A percentile compares a stretch with the other conserved stretches of the same genome.
These are phyloP conservation scores for Taiwanofungus camphoratus DNA, from an alignment of 1,284 basidiomycete genomes.

Conservation along the genomic window DNA sequence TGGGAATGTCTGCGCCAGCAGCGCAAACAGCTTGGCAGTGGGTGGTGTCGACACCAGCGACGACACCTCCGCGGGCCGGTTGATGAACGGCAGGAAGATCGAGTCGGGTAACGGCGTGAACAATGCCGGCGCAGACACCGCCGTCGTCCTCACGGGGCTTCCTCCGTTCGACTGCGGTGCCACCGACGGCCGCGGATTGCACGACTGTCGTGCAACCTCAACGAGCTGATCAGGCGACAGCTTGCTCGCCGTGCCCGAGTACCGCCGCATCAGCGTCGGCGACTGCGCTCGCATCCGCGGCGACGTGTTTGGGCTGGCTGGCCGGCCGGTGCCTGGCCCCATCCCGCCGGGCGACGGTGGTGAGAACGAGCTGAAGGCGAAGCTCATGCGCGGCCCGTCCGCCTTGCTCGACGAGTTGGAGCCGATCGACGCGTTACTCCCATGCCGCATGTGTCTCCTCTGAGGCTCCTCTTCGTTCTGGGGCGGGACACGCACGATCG, in stretches of 20 bases:
- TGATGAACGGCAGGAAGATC: conserved; percentile 71
- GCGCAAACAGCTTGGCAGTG: conserved; percentile 59
- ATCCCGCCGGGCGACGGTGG: conserved; percentile 20
- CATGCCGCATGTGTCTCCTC: conserved; percentile 27
- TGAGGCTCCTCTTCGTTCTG: conserved; percentile 21
- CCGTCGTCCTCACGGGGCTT: conserved; percentile 15
- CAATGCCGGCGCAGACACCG: conserved; percentile 36
- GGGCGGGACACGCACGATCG: conserved; percentile 61
- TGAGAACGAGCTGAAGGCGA: conserved; percentile 59
- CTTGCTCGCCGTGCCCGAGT: conserved; percentile 22
- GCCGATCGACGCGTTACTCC: conserved; percentile 30
- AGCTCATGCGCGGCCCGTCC: conserved; percentile 45
- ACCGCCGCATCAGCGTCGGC: conserved; percentile 21
- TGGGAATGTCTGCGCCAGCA: conserved; percentile 64
- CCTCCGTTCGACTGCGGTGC: conserved; percentile 10
- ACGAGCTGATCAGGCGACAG: conserved; percentile 64
- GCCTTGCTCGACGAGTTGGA: conserved; percentile 24
- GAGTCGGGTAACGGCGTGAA: conserved; percentile 68
- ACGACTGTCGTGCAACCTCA: conserved; percentile 57
- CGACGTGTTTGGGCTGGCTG: conserved; percentile 23
- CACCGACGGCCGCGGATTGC: conserved; percentile 34
- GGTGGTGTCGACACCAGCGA: conserved; percentile 55
- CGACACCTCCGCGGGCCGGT: conserved; percentile 62
- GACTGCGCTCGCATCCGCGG: conserved; percentile 25
- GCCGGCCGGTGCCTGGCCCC: conserved; percentile 15